Base-by-base conservation (phyloP, 1,139 yeast genomes). In the Nakaseomyces nivariensis region DNA sequence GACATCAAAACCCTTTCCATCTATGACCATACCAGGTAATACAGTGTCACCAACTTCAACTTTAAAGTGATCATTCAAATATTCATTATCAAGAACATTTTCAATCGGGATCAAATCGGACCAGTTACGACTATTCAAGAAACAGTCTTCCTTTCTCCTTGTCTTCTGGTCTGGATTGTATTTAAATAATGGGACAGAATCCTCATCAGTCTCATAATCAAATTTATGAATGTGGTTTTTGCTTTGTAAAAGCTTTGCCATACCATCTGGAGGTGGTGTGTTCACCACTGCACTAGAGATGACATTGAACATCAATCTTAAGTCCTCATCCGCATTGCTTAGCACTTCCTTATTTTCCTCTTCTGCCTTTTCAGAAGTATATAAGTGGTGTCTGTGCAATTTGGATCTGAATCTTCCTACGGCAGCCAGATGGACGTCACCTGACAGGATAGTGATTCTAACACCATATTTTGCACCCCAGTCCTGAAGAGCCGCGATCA, bases 371-470 rank as follows among this genome's bases (percentile, higher is more conserved):
- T 71, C 66, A 13, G 71, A 61, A 8, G 61, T 48, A 27, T 63
- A 50, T 4, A 50, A 27, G 47, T 63, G 69, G 51, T 76, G 78
- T 50, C 70, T 71, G 60, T 77, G 84, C 49, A 72, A 62, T 54
- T 78, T 79, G 17, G 89, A 72, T 61, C 78, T 77, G 66, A 90
- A 76, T 58, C 96, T 74, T 13, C 96, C 95, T 54, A 89, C 69
- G 51, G 90, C 85, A 51, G 92, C 82, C 60, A 90, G 74, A 68
- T 92, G 98, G 46, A 92, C 97, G 64, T 90, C 98, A 25, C 98
- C 98, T 8, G 90, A 80, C 43, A 90, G 72, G 53, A 90, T 82
- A 5, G 97, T 88, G 50, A 90, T 69, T 58, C 98, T 75, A 5
- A 85, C 79, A 3, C 83, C 82, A 56, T 76, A 67, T 31, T 68